phyloP scores from a whole-genome alignment of 352 stramenopile genomes.

The Phytopythium litorale region DNA sequence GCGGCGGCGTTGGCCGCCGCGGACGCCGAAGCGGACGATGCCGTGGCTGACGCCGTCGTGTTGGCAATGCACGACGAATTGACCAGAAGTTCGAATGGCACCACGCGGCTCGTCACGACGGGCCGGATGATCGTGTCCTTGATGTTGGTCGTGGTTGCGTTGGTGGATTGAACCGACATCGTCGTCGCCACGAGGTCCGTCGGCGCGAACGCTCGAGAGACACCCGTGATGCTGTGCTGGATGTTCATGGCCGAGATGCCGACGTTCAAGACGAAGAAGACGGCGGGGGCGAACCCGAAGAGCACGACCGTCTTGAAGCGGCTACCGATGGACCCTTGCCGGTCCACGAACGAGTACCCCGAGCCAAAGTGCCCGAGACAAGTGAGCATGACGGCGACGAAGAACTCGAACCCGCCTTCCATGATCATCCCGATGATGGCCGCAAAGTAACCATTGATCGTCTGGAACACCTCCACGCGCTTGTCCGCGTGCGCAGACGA shows the following conservation, averaged over 20 bases:
- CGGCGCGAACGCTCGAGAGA: slow-evolving; percentile 26
- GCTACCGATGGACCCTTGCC: background rate
- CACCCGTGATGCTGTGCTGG: slow-evolving; percentile 22
- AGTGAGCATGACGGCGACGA: slow-evolving; percentile 32
- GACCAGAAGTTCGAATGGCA: slow-evolving; percentile 25
- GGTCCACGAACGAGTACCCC: background rate
- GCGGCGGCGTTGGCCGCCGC: background rate
- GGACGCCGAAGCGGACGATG: slow-evolving; percentile 1
- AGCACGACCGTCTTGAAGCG: slow-evolving; percentile 25
- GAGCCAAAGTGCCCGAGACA: slow-evolving; percentile 25
- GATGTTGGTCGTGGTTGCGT: slow-evolving; percentile 11
- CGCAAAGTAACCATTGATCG: slow-evolving; percentile 31
- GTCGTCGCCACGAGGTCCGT: slow-evolving; percentile 22
- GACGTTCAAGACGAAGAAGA: slow-evolving; percentile 38
- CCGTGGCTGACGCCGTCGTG: background rate
- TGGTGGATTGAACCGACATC: background rate
- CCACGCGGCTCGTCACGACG: slow-evolving; percentile 19
- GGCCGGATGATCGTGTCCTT: slow-evolving; percentile 35
- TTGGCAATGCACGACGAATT: slow-evolving; percentile 21
- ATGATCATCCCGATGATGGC: slow-evolving; percentile 20
- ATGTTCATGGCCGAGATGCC: slow-evolving; percentile 35
- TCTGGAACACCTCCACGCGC: slow-evolving; percentile 29
- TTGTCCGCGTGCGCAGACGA: slow-evolving; percentile 28
- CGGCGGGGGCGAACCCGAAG: slow-evolving; percentile 25
- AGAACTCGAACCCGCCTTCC: slow-evolving; percentile 28